These are phyloP conservation scores for Coemansia sp. DNA, from an alignment of 192 early-diverging fungal genomes.

Conservation along the genomic window DNA sequence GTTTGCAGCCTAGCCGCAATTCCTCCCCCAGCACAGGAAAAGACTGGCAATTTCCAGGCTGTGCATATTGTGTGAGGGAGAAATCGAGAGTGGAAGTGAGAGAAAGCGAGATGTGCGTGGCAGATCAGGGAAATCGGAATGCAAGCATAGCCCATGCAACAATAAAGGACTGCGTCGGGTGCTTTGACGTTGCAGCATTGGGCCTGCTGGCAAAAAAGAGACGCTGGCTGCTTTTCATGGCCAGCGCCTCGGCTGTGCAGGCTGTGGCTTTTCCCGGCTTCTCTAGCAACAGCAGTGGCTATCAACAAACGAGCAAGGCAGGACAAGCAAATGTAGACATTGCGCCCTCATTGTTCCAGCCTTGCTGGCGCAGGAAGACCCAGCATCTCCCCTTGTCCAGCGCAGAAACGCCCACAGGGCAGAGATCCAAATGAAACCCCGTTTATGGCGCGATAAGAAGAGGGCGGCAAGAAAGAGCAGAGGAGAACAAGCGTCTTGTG, in stretches of 20 bases:
- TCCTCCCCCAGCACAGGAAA: too few species aligned
- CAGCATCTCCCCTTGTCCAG: background rate
- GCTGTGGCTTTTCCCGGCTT: conserved; percentile 2
- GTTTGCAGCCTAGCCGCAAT: too few species aligned
- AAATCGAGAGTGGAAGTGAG: background rate
- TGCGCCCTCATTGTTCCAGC: background rate
- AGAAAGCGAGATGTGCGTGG: background rate
- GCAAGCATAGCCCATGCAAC: conserved; percentile 16
- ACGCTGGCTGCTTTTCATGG: background rate
- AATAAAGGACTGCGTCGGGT: background rate
- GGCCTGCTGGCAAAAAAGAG: background rate
- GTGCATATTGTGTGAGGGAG: background rate
- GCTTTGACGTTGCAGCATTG: background rate
- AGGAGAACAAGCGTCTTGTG: too few species aligned
- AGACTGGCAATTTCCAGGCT: background rate
- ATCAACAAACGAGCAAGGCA: too few species aligned
- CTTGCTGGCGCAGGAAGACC: background rate
- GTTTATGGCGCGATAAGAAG: background rate
- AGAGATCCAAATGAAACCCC: background rate
- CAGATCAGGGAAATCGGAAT: conserved; percentile 47
- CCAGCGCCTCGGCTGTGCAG: background rate
- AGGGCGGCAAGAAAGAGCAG: background rate
- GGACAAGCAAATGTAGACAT: too few species aligned
- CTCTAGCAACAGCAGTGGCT: background rate
- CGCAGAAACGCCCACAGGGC: background rate